Conservation (phyloP, 192 early-diverging fungal genomes). For the Obelidium mucronatum region DNA sequence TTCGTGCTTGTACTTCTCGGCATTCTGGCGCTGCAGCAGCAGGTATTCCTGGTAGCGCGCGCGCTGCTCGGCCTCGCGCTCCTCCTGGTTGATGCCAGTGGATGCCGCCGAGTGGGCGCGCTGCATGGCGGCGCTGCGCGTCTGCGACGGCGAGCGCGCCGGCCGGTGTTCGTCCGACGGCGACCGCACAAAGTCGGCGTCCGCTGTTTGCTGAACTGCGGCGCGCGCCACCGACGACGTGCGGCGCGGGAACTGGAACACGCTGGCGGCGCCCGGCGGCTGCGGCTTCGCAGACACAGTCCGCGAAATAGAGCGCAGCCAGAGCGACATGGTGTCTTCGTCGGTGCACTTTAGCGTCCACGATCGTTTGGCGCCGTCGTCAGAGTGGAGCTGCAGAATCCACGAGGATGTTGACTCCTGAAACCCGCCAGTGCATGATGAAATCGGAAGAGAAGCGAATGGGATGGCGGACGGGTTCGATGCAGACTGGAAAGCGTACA, state of each 20-base stretch:
- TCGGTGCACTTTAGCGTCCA: not conserved
- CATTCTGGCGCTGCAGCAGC: not conserved
- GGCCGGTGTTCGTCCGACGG: too few species aligned
- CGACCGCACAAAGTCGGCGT: not conserved
- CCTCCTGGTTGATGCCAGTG: not conserved
- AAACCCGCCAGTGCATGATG: not conserved
- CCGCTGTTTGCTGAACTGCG: not conserved
- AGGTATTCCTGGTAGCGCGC: conserved; percentile 1
- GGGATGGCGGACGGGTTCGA: not conserved
- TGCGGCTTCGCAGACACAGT: not conserved
- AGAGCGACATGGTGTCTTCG: not conserved
- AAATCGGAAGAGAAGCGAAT: not conserved
- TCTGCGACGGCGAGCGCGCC: not conserved
- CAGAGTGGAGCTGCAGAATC: not conserved
- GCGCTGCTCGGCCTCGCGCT: not conserved
- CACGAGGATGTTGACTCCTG: not conserved
- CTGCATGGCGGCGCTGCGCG: not conserved
- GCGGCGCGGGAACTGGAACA: not conserved
- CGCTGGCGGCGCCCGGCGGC: not conserved
- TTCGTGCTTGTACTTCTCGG: not conserved
- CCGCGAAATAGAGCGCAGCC: not conserved
- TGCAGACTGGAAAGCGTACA: not conserved
- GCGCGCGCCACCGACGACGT: not conserved
- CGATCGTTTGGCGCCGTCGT: not conserved
- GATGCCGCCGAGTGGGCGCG: not conserved